Evolutionary conservation across 2,329 filamentous ascomycete species (phyloP).

Genomic region (Aspergillus luchuensis): DNA sequence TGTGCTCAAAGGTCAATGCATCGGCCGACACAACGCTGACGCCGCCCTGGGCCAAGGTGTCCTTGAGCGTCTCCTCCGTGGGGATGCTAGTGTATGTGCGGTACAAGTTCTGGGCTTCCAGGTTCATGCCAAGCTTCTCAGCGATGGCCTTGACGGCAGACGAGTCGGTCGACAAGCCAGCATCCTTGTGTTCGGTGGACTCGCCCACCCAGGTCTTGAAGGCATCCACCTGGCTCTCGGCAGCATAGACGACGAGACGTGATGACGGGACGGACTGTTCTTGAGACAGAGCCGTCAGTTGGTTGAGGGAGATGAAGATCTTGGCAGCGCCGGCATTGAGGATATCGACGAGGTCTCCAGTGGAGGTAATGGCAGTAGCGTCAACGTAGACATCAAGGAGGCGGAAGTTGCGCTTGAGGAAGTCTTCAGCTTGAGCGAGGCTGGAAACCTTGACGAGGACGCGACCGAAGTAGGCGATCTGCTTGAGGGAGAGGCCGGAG

Average conservation of each 20-base stretch:
- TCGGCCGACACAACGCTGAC: conserved; percentile 76
- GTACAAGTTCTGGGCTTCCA: conserved; percentile 46
- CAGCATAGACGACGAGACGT: conserved; percentile 59
- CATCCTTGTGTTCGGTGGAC: conserved; percentile 39
- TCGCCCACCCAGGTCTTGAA: conserved; percentile 45
- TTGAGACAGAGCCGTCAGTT: conserved; percentile 60
- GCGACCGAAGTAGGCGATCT: conserved; percentile 61
- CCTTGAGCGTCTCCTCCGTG: conserved; percentile 52
- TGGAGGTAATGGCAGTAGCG: conserved; percentile 66
- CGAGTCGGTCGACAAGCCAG: conserved; percentile 37
- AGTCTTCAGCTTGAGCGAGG: conserved; percentile 45
- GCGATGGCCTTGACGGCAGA: conserved; percentile 43
- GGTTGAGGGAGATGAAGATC: conserved; percentile 75
- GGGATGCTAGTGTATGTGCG: conserved; percentile 40
- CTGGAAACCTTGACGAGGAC: conserved; percentile 56
- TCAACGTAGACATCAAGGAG: conserved; percentile 71
- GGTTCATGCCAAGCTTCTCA: conserved; percentile 40
- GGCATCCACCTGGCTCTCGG: conserved; percentile 40
- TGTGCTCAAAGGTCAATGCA: conserved; percentile 67
- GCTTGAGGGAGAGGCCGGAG: conserved; percentile 52
- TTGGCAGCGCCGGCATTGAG: conserved; percentile 83
- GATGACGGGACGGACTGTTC: conserved; percentile 56
- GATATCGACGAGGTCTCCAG: conserved; percentile 74
- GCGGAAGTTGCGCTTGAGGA: conserved; percentile 60
- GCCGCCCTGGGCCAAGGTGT: conserved; percentile 52